Percentiles rank a stretch among this genome's conserved stretches.
phyloP scores from a whole-genome alignment of 164 flowering plant species.

The Stephania yunnanensis region DNA sequence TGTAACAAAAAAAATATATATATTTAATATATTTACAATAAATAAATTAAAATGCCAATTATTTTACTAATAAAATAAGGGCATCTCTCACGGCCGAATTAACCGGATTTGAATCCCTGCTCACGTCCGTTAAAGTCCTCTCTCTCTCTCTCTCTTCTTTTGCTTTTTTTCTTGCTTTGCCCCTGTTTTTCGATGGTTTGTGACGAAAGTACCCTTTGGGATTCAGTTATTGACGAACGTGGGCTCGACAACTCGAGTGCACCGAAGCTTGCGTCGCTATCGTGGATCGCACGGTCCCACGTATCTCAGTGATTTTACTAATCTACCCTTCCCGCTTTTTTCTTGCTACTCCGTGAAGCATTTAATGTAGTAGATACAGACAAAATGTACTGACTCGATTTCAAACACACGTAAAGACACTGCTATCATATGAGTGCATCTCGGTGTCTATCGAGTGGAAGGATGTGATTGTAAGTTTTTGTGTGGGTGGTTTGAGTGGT shows the following conservation, averaged over 20 bases:
- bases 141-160: neutral
- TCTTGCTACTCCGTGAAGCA: neutral
- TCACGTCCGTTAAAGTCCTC: conserved; percentile 47
- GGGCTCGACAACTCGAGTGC: neutral
- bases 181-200: neutral
- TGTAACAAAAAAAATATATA: no score
- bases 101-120: conserved; percentile 33
- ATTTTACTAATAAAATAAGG: neutral
- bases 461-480: no score
- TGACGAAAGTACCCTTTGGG: neutral
- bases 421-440: no score
- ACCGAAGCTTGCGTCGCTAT: neutral
- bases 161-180: neutral
- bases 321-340: neutral
- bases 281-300: neutral
- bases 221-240: neutral
- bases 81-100: conserved; percentile 26
- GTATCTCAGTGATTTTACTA: neutral
- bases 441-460: neutral
- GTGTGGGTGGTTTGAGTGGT: no score
- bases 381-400: no score
- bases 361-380: no score
- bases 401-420: neutral
- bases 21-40: no score
- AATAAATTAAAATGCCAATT: no score